Evolutionary conservation across 306 rosid genomes (phyloP).

Genomic region (Malus asiatica): DNA sequence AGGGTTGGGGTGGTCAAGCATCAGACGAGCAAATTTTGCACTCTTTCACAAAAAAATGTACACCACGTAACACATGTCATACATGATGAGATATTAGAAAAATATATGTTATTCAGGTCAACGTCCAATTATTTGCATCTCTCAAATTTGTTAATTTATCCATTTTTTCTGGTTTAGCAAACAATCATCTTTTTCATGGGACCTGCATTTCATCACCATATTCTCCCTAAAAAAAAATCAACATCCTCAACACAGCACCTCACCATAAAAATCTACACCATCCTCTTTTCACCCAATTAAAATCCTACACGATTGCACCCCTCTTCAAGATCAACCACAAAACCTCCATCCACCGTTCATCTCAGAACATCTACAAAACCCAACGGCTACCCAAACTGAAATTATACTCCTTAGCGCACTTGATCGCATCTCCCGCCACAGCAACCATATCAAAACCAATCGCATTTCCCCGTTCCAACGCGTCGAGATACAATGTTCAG

Average conservation of each 20-base stretch:
- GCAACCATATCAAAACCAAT: neutral
- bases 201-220: conserved; percentile 11
- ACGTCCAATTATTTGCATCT: neutral
- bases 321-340: neutral
- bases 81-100: too few species aligned
- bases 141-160: neutral
- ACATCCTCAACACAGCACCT: neutral
- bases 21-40: too few species aligned
- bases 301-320: neutral
- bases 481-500: conserved; percentile 4
- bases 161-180: conserved; percentile 3
- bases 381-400: neutral
- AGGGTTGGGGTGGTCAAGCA: too few species aligned
- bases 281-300: neutral
- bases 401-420: neutral
- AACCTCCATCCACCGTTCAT: neutral
- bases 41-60: too few species aligned
- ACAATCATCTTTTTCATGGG: conserved; percentile 28
- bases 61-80: too few species aligned
- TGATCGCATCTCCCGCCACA: neutral
- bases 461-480: neutral
- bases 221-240: neutral
- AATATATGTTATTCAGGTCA: too few species aligned
- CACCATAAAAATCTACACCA: neutral
- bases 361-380: too few species aligned